Evolutionary conservation across 768 basidiomycete species (phyloP).

Genomic region (Collybiopsis luxurians): DNA sequence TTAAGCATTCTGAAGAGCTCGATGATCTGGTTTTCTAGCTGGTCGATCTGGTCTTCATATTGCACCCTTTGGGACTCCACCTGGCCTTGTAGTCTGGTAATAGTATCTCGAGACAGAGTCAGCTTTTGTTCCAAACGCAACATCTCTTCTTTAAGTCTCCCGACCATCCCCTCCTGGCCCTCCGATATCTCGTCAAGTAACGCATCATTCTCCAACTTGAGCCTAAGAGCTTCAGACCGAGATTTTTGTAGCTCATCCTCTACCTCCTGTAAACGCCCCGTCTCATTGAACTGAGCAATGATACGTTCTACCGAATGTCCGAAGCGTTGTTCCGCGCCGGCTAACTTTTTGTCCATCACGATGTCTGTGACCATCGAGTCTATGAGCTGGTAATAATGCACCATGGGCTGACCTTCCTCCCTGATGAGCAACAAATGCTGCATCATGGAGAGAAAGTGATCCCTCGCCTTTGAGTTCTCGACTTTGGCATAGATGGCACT

Average conservation of each 20-base stretch:
- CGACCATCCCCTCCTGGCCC: constrained; percentile 82
- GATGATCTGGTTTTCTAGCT: constrained; percentile 90
- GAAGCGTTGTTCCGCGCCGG: constrained; percentile 79
- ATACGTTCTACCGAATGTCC: constrained; percentile 89
- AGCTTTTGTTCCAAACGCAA: constrained; percentile 75
- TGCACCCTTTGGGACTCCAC: constrained; percentile 71
- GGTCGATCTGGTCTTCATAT: constrained; percentile 84
- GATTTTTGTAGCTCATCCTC: constrained; percentile 75
- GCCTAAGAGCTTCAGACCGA: constrained; percentile 56
- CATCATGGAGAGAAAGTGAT: constrained; percentile 91
- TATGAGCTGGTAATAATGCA: constrained; percentile 88
- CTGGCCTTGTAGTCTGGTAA: constrained; percentile 70
- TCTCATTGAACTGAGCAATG: constrained; percentile 87
- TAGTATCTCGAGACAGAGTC: constrained; percentile 73
- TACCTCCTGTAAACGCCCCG: constrained; percentile 76
- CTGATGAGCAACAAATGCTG: constrained; percentile 90
- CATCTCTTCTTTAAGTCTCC: constrained; percentile 72
- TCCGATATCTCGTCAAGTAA: constrained; percentile 80
- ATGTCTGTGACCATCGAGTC: constrained; percentile 88
- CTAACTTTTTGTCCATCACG: constrained; percentile 88
- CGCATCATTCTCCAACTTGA: constrained; percentile 79
- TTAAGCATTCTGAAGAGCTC: constrained; percentile 93
- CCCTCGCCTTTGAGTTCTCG: constrained; percentile 73
- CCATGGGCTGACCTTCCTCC: constrained; percentile 80
- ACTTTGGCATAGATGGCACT: constrained; percentile 75